These are phyloP conservation scores for Cystofilobasidium ferigula DNA, from an alignment of 768 basidiomycete genomes.

Conservation along the genomic window DNA sequence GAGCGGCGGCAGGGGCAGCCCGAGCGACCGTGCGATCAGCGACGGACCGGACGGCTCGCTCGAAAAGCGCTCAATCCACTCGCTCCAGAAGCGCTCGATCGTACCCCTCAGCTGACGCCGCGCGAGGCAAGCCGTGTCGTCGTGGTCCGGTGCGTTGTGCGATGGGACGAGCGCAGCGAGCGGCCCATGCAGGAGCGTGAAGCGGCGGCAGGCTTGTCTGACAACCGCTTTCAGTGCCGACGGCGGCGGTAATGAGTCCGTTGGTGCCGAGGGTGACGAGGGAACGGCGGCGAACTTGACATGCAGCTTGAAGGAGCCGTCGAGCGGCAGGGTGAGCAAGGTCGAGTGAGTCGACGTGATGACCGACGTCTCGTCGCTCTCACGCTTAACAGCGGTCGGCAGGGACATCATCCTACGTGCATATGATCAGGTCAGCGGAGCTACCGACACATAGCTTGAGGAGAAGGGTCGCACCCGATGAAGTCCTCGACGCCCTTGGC, in stretches of 20 bases:
- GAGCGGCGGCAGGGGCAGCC: not conserved
- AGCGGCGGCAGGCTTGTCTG: not conserved
- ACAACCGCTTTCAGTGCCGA: not conserved
- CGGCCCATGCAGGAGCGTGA: not conserved
- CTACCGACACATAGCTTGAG: not conserved
- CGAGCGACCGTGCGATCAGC: not conserved
- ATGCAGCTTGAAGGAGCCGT: constrained; percentile 8
- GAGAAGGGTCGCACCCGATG: constrained; percentile 9
- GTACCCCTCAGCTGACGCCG: not conserved
- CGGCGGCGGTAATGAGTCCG: not conserved
- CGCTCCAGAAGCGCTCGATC: not conserved
- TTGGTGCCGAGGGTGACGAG: not conserved
- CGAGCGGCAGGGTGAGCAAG: constrained; percentile 14
- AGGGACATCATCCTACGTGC: constrained; percentile 10
- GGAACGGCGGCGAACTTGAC: not conserved
- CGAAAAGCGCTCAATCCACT: not conserved
- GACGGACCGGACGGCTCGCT: not conserved
- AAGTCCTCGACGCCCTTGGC: constrained; percentile 24
- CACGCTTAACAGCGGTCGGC: not conserved
- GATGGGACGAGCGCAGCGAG: not conserved
- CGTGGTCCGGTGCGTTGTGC: not conserved
- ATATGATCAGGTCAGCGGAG: not conserved
- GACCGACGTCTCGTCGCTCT: not conserved
- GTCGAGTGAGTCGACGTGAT: constrained; percentile 16
- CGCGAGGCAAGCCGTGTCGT: not conserved